phyloP scores from a whole-genome alignment of 2,329 filamentous ascomycete species.

The Fusarium longipes region DNA sequence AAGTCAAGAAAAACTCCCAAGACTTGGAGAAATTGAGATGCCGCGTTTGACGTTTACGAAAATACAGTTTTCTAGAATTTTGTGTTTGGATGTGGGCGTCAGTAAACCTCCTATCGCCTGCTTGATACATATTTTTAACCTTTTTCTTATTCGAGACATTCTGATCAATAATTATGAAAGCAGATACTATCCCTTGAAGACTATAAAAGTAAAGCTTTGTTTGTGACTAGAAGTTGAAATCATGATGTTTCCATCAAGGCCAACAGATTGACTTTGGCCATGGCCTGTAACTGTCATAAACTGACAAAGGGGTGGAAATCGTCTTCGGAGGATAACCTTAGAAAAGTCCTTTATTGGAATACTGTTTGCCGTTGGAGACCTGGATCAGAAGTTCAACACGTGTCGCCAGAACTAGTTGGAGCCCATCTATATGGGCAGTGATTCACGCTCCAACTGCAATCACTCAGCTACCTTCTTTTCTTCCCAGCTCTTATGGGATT shows the following conservation, averaged over 20 bases:
- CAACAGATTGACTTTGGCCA: background rate
- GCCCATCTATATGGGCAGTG: background rate
- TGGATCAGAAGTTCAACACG: too few relatives aligned
- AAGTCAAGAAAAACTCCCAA: background rate
- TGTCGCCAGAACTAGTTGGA: background rate
- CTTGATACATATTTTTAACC: fast-evolving
- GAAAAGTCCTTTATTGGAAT: too few relatives aligned
- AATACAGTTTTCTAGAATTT: background rate
- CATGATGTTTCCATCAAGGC: too few relatives aligned
- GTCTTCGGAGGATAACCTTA: background rate
- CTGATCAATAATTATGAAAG: background rate
- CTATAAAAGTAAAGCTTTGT: background rate
- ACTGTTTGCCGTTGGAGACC: too few relatives aligned
- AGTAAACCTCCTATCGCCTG: too few relatives aligned
- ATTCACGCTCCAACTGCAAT: too few relatives aligned
- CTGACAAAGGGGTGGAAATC: background rate
- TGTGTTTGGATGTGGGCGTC: background rate
- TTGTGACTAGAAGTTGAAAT: background rate
- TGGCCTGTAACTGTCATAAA: too few relatives aligned
- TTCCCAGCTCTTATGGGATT: too few relatives aligned
- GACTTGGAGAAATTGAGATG: background rate
- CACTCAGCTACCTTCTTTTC: background rate
- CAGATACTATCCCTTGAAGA: too few relatives aligned
- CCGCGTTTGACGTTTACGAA: background rate
- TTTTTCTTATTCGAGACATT: too few relatives aligned